Percentiles rank a stretch among this genome's conserved stretches.
These are phyloP conservation scores for Ogataea thermomethanolica DNA, from an alignment of 805 yeast genomes.

Conservation along the genomic window DNA sequence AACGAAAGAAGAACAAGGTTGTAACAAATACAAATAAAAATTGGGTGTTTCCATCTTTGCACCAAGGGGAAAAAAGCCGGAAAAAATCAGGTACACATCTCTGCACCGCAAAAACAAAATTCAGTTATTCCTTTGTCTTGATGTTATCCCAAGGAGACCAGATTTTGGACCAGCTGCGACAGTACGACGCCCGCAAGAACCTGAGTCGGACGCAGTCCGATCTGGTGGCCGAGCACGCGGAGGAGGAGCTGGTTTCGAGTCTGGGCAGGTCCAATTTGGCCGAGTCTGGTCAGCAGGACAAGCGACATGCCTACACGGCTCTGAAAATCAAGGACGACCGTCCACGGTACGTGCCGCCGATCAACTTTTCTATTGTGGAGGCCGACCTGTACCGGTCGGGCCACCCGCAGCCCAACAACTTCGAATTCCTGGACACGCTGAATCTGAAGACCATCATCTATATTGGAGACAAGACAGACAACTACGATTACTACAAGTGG, in stretches of 20 bases:
- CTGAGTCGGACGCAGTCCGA: slow-evolving; percentile 19
- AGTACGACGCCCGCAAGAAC: slow-evolving; percentile 30
- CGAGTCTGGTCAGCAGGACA: not conserved
- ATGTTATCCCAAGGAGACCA: slow-evolving; percentile 36
- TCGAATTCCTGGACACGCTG: slow-evolving; percentile 68
- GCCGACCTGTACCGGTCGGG: slow-evolving; percentile 88
- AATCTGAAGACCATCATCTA: slow-evolving; percentile 77
- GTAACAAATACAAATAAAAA: slow-evolving; percentile 7
- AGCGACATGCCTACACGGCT: slow-evolving; percentile 29
- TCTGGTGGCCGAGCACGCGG: slow-evolving; percentile 1
- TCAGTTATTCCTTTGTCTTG: not conserved
- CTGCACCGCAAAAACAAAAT: slow-evolving; percentile 1
- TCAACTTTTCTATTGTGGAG: slow-evolving; percentile 85
- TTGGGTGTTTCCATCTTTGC: slow-evolving; percentile 4
- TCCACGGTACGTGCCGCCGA: slow-evolving; percentile 72
- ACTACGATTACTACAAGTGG: slow-evolving; percentile 67
- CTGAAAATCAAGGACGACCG: slow-evolving; percentile 30
- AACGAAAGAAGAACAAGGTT: slow-evolving; percentile 1
- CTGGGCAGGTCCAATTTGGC: not conserved
- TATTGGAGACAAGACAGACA: slow-evolving; percentile 71
- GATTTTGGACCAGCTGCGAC: slow-evolving; percentile 32
- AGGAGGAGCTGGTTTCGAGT: slow-evolving; percentile 1
- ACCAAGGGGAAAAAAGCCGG: not conserved
- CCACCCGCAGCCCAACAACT: slow-evolving; percentile 86
- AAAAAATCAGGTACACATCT: slow-evolving; percentile 2